Base-by-base conservation (phyloP, 805 yeast genomes). In the Wickerhamomyces canadensis region DNA sequence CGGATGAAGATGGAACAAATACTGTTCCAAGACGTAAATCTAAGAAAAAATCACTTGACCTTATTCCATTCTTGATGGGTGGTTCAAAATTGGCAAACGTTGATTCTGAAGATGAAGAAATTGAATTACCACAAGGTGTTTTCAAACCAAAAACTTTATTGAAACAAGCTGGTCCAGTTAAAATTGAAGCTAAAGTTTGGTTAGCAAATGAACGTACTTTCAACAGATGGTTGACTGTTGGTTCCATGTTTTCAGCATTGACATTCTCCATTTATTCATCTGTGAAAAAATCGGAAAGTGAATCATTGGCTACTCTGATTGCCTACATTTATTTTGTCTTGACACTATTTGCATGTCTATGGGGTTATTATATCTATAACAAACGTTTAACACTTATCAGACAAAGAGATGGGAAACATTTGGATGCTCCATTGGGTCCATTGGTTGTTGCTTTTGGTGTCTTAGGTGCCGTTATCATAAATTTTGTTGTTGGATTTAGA, bases 181-280 rank as follows among this genome's bases (percentile, higher is more conserved):
- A 84, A 62, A 89, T 93, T 41, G 98, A 93, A 66, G 94, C 98
- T 22, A 93, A 93, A 57, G 98, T 93, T 12, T 93, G 98, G 97
- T 71, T 93, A 46, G 98, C 98, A 21, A 93, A 93, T 57, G 98
- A 93, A 66, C 82, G 98, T 61, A 93, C 98, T 4, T 91, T 89
- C 66, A 82, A 86, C 68, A 76, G 94, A 61, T 93, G 98, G 98
- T 69, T 93, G 47, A 88, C 83, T 44, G 91, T 91, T 17, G 84
- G 95, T 12, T 78, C 94, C 0, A 67, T 93, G 56, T 70, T 93
- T 49, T 79, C 95, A 16, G 80, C 89, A 0, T 65, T 93, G 51
- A 87, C 98, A 0, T 88, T 89, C 55, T 72, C 93, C 13, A 74
- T 93, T 38, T 85, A 85, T 65, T 75, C 80, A 28, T 80, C 95